Base-by-base conservation (phyloP, 1,284 basidiomycete species). In the Leccinum pachyderme region DNA sequence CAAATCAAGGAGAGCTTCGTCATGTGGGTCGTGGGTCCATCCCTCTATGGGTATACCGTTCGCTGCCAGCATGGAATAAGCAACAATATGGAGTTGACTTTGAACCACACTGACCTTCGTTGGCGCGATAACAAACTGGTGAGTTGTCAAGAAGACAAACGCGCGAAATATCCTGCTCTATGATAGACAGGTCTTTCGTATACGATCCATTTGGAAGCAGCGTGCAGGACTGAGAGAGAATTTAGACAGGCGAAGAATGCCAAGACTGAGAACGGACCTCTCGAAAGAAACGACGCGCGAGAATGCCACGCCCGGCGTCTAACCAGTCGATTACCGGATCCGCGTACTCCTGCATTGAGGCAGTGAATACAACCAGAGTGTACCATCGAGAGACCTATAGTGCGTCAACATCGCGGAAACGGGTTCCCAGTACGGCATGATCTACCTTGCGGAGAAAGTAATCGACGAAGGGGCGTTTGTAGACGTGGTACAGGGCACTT, bases 291-390 rank as follows among this genome's bases (percentile, higher is more conserved):
- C 95, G 84, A 59, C 89, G 89, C 1, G 81, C 83, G 44, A 99
- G 84, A 55, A 99, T 89, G 7, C 93, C 93, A 47, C 93, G 81
- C 3, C 96, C 96, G 56, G 91, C 93, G 70, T 99, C 96, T 56
- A 99, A 77, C 96, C 97, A 99, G 75, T 99, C 97, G 64, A 99
- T 99, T 28, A 99, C 96, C 0, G 97, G 96, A 76, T 99, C 96
- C 55, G 96, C 96, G 72, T 99, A 99, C 73, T 99, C 96, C 67
- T 95, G 91, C 88, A 99, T 94, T 6, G 95, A 98, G 2, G 96
- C 97, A 18, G 96, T 99, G 73, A 96, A 99, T 61, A 99, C 93
- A 53, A 99, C 95, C 53, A 99, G 86, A 2, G 95, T 98, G 75
- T 99, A 99, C 96, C 96, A 99, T 41, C 88, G 81, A 25, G 96